Evolutionary conservation across 441 rosid genomes (phyloP).

Genomic region (Pelargonium cotyledonis): DNA sequence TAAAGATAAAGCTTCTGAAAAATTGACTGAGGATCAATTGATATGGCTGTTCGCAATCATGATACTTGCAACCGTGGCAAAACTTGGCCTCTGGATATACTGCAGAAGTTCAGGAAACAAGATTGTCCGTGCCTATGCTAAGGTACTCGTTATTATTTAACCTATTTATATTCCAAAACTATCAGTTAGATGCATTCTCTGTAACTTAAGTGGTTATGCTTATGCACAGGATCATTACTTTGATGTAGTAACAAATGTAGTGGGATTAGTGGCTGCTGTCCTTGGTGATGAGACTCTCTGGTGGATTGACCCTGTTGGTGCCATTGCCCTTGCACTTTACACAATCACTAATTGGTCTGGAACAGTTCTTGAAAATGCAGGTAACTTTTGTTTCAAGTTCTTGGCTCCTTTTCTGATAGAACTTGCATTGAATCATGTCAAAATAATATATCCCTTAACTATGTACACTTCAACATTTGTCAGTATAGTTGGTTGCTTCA

Average conservation of each 20-base stretch:
- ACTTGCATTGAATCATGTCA: too few species aligned
- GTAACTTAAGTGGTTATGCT: too few species aligned
- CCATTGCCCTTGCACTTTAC: slow-evolving; percentile 63
- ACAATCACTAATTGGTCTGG: slow-evolving; percentile 74
- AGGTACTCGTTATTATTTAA: too few species aligned
- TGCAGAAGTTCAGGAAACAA: slow-evolving; percentile 64
- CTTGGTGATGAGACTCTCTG: slow-evolving; percentile 61
- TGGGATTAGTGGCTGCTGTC: slow-evolving; percentile 66
- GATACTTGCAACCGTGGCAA: slow-evolving; percentile 61
- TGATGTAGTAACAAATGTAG: slow-evolving; percentile 72
- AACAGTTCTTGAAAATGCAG: slow-evolving; percentile 79
- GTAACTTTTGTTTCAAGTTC: slow-evolving; percentile 21
- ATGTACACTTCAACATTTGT: too few species aligned
- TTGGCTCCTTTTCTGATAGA: too few species aligned
- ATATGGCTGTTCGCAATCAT: slow-evolving; percentile 64
- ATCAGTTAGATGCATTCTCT: too few species aligned
- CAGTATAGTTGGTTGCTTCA: too few species aligned
- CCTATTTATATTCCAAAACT: too few species aligned
- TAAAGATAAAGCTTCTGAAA: slow-evolving; percentile 32
- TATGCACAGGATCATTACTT: slow-evolving; percentile 91
- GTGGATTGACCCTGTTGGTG: slow-evolving; percentile 90
- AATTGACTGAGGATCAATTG: slow-evolving; percentile 43
- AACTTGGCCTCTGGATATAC: slow-evolving; percentile 74
- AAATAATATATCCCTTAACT: too few species aligned
- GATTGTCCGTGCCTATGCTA: slow-evolving; percentile 84